Evolutionary conservation across 1,284 basidiomycete genomes (phyloP), one percentile per base, ranked within the genome.

Genomic region (Apiotrichum akiyoshidainum): DNA sequence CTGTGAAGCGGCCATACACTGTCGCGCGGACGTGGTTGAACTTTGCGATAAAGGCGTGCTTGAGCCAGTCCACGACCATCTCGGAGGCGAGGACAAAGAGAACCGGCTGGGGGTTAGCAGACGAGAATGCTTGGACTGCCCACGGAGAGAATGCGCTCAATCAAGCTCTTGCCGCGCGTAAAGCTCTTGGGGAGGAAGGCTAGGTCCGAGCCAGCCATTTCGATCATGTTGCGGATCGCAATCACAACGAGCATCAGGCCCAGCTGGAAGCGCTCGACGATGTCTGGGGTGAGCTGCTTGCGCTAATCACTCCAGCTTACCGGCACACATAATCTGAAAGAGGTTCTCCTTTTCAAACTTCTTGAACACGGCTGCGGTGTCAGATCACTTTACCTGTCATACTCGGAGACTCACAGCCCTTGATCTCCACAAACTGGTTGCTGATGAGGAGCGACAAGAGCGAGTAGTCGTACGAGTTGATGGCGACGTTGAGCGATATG

Each of bases 381-480:
- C 51, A 65, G 62, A 13, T 34, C n/a, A 31, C 7, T 14, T 31
- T 8, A 9, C 35, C 1, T 6, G 10, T 65, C 69, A 57, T n/a
- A 42, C 26, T 31, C 26, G 26, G n/a, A n/a, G n/a, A 72, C 77
- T 64, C 48, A 79, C 89, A 94, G 41, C 95, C 94, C 78, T 99
- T 99, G 80, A 99, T 99, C 79, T 99, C 96, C 49, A 99, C 95
- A 72, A 99, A 99, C 75, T 99, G 96, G 75, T 99, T 99, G 46
- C 92, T 97, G 46, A 99, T 86, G 7, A 99, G 83, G 0, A 99
- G 83, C 0, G 95, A 97, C 37, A 99, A 83, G 14, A 99, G 85
- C 1, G 94, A 89, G 72, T 99, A 91, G 77, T 98, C 95, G 77
- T 96, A 99, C 17, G 93, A 95, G 78, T 99, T 99, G 75, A 99